These are phyloP conservation scores for Aspergillus novoparasiticus DNA, from an alignment of 2,329 filamentous ascomycete species.

Conservation along the genomic window DNA sequence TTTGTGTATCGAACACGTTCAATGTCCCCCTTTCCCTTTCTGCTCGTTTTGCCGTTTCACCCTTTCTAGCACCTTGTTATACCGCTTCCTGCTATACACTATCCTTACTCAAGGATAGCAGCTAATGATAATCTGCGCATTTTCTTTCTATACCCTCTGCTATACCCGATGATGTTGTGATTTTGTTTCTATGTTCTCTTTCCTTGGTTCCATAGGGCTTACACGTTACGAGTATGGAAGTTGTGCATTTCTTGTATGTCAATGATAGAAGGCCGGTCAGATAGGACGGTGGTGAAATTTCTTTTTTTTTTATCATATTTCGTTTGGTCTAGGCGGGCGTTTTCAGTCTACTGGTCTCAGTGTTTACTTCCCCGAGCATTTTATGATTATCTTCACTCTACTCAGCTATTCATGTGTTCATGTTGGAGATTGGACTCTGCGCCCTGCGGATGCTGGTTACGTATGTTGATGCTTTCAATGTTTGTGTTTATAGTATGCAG, in stretches of 20 bases:
- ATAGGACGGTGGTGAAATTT: conserved; percentile 12
- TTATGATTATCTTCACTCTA: background rate
- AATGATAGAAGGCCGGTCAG: conserved; percentile 25
- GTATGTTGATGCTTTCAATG: conserved; percentile 10
- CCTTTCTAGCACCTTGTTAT: conserved; percentile 7
- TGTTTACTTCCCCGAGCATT: background rate
- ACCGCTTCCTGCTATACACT: conserved; percentile 18
- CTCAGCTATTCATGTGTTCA: background rate
- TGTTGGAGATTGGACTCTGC: background rate
- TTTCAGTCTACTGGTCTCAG: conserved; percentile 1
- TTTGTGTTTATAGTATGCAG: conserved; percentile 18
- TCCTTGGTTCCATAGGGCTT: conserved; percentile 19
- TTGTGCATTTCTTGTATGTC: conserved; percentile 21
- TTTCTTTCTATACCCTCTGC: conserved; percentile 39
- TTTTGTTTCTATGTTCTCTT: conserved; percentile 18
- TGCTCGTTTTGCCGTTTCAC: conserved; percentile 3
- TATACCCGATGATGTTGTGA: conserved; percentile 32
- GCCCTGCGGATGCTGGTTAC: conserved; percentile 8
- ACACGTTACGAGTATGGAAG: conserved; percentile 16
- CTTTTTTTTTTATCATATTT: conserved; percentile 1
- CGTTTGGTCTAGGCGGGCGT: conserved; percentile 11
- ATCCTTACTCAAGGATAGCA: conserved; percentile 19
- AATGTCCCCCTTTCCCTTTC: background rate
- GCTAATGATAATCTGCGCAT: conserved; percentile 37
- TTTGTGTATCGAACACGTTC: background rate